A percentile compares a stretch with the other conserved stretches of the same genome.
These are phyloP conservation scores for Venturia nashicola DNA, from an alignment of 2,329 filamentous ascomycete genomes.

Conservation along the genomic window DNA sequence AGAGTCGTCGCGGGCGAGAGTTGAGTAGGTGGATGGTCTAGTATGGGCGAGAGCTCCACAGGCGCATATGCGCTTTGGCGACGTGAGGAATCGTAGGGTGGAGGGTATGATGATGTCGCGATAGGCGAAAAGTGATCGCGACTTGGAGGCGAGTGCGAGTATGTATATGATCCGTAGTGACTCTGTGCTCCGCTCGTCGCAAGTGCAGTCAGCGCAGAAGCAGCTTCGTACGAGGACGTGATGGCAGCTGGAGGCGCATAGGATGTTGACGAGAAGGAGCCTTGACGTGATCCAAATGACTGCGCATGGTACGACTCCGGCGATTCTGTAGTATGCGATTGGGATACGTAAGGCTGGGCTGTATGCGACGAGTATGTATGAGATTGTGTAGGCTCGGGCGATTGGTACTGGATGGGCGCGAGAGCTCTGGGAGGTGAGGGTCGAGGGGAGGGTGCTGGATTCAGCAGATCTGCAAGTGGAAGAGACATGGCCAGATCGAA, in stretches of 20 bases:
- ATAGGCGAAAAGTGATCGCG: slow-evolving; percentile 14
- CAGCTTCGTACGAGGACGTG: slow-evolving; percentile 4
- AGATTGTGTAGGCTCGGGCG: slow-evolving; percentile 4
- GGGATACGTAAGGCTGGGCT: not conserved
- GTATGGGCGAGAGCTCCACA: slow-evolving; percentile 27
- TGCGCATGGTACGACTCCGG: not conserved
- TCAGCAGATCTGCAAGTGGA: slow-evolving; percentile 24
- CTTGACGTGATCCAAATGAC: not conserved
- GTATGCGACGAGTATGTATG: slow-evolving; percentile 1
- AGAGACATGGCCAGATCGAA: slow-evolving; percentile 14
- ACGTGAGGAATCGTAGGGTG: slow-evolving; percentile 15
- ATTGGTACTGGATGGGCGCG: not conserved
- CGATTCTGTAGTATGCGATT: slow-evolving; percentile 3
- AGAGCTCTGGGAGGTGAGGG: slow-evolving; percentile 2
- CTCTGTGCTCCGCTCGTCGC: slow-evolving; percentile 16
- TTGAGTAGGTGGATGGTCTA: slow-evolving; percentile 17
- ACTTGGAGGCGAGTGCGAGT: slow-evolving; percentile 8
- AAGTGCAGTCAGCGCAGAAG: slow-evolving; percentile 14
- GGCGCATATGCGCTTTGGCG: slow-evolving; percentile 25
- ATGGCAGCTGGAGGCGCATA: slow-evolving; percentile 15
- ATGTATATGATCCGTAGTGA: slow-evolving; percentile 10
- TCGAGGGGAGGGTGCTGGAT: slow-evolving; percentile 18
- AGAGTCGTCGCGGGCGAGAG: slow-evolving; percentile 29
- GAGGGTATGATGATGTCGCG: slow-evolving; percentile 16
- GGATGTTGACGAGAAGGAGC: not conserved